Conservation (phyloP, 2,329 filamentous ascomycete genomes). For the Lachnellula willkommii region DNA sequence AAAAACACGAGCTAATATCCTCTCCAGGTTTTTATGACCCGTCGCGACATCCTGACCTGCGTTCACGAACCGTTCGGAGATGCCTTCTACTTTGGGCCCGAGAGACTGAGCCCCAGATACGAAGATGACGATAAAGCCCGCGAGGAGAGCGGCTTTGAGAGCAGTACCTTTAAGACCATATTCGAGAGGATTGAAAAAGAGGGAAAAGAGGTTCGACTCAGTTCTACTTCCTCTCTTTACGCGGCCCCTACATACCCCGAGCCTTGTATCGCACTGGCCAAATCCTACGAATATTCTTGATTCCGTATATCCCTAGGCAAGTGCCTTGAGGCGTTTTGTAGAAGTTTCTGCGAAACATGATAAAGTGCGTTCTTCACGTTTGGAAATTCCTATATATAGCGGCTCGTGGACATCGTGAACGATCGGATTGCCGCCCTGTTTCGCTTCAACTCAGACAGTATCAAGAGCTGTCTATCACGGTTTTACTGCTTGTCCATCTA, state of each 20-base stretch:
- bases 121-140: slow-evolving; percentile 57
- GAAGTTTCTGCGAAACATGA: neutral
- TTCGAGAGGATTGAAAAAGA: slow-evolving; percentile 70
- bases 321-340: slow-evolving; percentile 10
- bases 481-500: too few relatives aligned
- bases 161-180: slow-evolving; percentile 71
- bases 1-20: slow-evolving; percentile 6
- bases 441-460: too few relatives aligned
- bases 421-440: too few relatives aligned
- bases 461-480: too few relatives aligned
- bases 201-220: slow-evolving; percentile 51
- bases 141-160: slow-evolving; percentile 57
- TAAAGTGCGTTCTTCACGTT: too few relatives aligned
- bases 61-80: slow-evolving; percentile 96
- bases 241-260: neutral
- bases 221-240: slow-evolving; percentile 8
- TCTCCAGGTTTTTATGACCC: slow-evolving; percentile 91
- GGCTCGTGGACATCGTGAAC: too few relatives aligned
- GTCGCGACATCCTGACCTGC: slow-evolving; percentile 71
- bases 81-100: slow-evolving; percentile 92
- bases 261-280: neutral
- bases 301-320: neutral
- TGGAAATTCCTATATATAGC: too few relatives aligned
- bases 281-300: neutral
- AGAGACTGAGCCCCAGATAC: slow-evolving; percentile 76